Evolutionary conservation across 805 yeast species (phyloP).

Genomic region (Candida fluviatilis): DNA sequence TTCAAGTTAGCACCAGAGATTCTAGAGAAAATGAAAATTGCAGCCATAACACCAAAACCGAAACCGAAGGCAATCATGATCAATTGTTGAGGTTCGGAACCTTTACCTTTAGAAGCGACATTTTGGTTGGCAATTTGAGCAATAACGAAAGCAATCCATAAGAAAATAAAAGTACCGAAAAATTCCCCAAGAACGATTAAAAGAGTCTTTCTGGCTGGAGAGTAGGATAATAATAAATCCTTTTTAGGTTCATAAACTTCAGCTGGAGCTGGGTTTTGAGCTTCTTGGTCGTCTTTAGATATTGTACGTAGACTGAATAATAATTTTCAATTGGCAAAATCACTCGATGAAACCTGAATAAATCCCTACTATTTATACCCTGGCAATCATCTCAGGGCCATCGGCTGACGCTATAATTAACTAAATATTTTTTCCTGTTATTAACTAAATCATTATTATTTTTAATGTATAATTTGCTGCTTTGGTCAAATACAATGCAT

Average conservation of each 20-base stretch:
- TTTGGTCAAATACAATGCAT: no score
- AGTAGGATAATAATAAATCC: slow-evolving; percentile 10
- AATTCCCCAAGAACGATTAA: slow-evolving; percentile 78
- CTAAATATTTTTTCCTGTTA: background rate
- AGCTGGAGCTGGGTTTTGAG: slow-evolving; percentile 7
- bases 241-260: slow-evolving; percentile 24
- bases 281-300: background rate
- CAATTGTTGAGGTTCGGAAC: slow-evolving; percentile 61
- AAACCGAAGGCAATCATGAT: slow-evolving; percentile 83
- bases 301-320: background rate
- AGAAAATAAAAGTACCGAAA: slow-evolving; percentile 79
- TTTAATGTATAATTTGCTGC: no score
- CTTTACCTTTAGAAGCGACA: slow-evolving; percentile 16
- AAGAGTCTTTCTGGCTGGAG: slow-evolving; percentile 45
- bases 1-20: slow-evolving; percentile 87
- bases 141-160: slow-evolving; percentile 77
- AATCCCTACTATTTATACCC: no score
- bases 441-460: no score
- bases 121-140: slow-evolving; percentile 78
- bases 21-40: slow-evolving; percentile 63
- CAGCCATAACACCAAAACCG: slow-evolving; percentile 80
- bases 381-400: no score
- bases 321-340: no score
- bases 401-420: no score
- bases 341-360: no score